Evolutionary conservation across 129 eudicot genomes (phyloP).

Genomic region (Chrysanthemum makinoi): DNA sequence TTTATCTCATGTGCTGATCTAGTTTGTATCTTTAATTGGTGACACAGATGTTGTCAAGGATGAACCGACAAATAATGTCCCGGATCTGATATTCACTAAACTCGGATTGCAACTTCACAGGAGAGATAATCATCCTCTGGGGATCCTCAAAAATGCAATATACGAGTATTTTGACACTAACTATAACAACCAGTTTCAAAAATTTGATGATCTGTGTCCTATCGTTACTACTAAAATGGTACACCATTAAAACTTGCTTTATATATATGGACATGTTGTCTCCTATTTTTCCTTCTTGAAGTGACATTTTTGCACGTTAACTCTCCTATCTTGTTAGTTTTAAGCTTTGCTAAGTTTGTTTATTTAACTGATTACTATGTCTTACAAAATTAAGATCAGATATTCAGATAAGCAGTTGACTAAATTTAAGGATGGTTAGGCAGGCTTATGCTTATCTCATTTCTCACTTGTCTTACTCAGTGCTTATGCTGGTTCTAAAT

Average conservation of each 20-base stretch:
- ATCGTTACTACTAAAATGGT: constrained; percentile 84
- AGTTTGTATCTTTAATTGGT: not conserved
- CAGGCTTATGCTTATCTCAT: not conserved
- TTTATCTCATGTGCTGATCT: not conserved
- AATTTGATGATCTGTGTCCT: constrained; percentile 90
- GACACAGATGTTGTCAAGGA: constrained; percentile 80
- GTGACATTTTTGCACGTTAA: too few species aligned
- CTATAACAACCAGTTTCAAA: constrained; percentile 69
- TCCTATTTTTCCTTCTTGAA: too few species aligned
- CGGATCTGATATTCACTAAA: constrained; percentile 82
- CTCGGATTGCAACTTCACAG: constrained; percentile 96
- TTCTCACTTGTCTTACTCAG: not conserved
- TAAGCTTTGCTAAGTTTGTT: too few species aligned
- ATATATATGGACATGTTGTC: not conserved
- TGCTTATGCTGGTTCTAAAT: not conserved
- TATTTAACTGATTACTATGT: not conserved
- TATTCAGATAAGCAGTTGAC: not conserved
- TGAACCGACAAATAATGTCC: constrained; percentile 95
- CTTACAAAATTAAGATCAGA: not conserved
- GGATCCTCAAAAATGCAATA: constrained; percentile 91
- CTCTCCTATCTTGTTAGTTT: too few species aligned
- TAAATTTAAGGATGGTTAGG: not conserved
- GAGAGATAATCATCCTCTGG: constrained; percentile 85
- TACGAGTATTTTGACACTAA: constrained; percentile 71
- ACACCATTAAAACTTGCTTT: constrained; percentile 15